These are phyloP conservation scores for Dentipellis fragilis DNA, from an alignment of 768 basidiomycete species.

Conservation along the genomic window DNA sequence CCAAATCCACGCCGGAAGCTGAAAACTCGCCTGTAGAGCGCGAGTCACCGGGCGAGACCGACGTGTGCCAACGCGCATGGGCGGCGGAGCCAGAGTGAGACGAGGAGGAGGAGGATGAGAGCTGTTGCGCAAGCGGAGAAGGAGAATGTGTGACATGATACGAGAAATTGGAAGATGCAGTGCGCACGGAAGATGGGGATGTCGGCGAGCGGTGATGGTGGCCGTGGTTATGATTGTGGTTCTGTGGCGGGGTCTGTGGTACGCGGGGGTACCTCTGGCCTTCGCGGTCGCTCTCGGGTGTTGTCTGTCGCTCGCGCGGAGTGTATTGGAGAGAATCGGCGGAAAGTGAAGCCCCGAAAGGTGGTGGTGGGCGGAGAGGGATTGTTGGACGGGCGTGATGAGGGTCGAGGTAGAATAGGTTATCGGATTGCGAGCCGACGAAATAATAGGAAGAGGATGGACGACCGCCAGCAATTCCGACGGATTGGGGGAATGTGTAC, in stretches of 20 bases:
- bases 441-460: slow-evolving; percentile 99
- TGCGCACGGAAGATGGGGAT: slow-evolving; percentile 17
- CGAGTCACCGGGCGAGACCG: slow-evolving; percentile 19
- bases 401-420: slow-evolving; percentile 75
- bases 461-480: slow-evolving; percentile 93
- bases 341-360: background rate
- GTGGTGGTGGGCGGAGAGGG: slow-evolving; percentile 47
- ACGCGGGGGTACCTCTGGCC: background rate
- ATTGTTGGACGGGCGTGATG: slow-evolving; percentile 72
- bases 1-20: slow-evolving; percentile 14
- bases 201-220: slow-evolving; percentile 14
- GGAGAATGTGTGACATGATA: slow-evolving; percentile 52
- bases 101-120: slow-evolving; percentile 30
- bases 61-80: slow-evolving; percentile 26
- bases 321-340: background rate
- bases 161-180: slow-evolving; percentile 31
- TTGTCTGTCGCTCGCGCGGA: background rate
- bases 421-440: slow-evolving; percentile 84
- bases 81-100: slow-evolving; percentile 14
- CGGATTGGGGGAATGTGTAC: slow-evolving; percentile 90
- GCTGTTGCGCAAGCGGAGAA: slow-evolving; percentile 55
- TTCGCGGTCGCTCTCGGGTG: background rate
- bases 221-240: slow-evolving; percentile 2
- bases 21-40: slow-evolving; percentile 2
- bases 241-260: background rate